Conservation (phyloP, 192 early-diverging fungal species). For the Jimgerdemannia lactiflua region DNA sequence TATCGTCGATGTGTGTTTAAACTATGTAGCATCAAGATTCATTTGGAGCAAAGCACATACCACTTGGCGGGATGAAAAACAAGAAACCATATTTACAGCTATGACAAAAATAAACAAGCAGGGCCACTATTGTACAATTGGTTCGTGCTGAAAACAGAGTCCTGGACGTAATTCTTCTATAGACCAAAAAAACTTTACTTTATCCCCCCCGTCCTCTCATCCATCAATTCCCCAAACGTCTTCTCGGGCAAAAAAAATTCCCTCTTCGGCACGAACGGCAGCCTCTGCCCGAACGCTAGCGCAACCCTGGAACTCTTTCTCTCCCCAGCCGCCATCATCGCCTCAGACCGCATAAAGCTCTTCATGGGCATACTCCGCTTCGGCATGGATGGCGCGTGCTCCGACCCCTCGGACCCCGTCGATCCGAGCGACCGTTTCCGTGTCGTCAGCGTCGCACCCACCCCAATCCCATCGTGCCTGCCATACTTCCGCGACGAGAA, state of each 20-base stretch:
- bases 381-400: not conserved
- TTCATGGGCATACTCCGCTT: not conserved
- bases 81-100: not conserved
- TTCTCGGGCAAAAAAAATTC: not conserved
- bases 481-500: not conserved
- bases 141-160: not conserved
- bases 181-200: not conserved
- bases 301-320: not conserved
- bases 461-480: not conserved
- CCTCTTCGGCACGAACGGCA: not conserved
- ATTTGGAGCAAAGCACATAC: too few relatives aligned
- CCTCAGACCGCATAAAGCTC: not conserved
- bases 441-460: not conserved
- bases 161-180: not conserved
- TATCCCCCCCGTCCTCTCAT: constrained; percentile 6
- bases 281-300: not conserved
- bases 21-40: too few relatives aligned
- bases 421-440: not conserved
- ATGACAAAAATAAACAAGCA: not conserved
- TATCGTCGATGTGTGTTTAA: too few relatives aligned
- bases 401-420: not conserved
- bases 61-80: too few relatives aligned
- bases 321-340: not conserved
- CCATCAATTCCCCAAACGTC: not conserved
- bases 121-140: not conserved